Conservation (phyloP, 345 rosid species). For the Jatropha curcas region DNA sequence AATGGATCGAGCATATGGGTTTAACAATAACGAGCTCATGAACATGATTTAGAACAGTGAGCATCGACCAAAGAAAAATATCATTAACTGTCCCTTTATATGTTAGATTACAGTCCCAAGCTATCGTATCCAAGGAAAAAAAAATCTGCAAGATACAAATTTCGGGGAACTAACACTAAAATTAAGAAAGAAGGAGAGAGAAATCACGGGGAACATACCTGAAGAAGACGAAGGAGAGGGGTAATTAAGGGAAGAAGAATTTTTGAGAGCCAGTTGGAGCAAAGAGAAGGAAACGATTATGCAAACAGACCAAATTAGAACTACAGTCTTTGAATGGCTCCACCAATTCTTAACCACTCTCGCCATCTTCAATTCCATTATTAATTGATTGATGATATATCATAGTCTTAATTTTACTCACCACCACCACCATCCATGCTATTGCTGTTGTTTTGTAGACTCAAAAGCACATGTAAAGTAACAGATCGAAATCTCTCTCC, state of each 20-base stretch:
- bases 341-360: slow-evolving; percentile 44
- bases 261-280: slow-evolving; percentile 48
- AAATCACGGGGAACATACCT: slow-evolving; percentile 26
- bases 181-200: not conserved
- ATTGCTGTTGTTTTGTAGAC: not conserved
- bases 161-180: not conserved
- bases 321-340: slow-evolving; percentile 42
- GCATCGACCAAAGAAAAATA: not conserved
- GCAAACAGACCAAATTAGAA: slow-evolving; percentile 52
- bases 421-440: not conserved
- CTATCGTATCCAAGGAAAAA: too few species aligned
- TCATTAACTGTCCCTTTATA: not conserved
- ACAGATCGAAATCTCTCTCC: not conserved
- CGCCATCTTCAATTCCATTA: slow-evolving; percentile 17
- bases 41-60: not conserved
- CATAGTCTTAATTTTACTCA: too few species aligned
- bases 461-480: not conserved
- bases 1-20: not conserved
- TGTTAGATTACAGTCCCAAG: not conserved
- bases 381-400: not conserved
- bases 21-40: not conserved
- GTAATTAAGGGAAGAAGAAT: slow-evolving; percentile 25
- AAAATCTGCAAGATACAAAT: too few species aligned
- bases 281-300: slow-evolving; percentile 47
- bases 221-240: slow-evolving; percentile 27